phyloP scores from a whole-genome alignment of 345 rosid genomes.

The Eucalyptus guilfoylei region DNA sequence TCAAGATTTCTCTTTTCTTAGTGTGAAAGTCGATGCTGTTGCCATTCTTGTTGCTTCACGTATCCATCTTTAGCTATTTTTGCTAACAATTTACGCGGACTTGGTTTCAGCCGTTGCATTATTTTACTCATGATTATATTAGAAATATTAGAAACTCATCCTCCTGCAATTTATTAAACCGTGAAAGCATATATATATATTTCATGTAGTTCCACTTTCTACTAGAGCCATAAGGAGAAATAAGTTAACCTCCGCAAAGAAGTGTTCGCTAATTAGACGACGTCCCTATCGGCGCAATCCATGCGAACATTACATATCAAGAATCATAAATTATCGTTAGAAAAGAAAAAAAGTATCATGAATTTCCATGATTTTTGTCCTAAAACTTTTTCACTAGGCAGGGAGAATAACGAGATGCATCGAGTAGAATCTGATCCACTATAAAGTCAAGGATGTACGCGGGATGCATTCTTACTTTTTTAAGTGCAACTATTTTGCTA shows the following conservation, averaged over 20 bases:
- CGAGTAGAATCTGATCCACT: background rate
- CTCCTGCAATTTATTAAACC: background rate
- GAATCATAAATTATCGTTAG: background rate
- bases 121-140: background rate
- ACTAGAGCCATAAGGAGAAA: background rate
- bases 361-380: background rate
- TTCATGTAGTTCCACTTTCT: background rate
- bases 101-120: background rate
- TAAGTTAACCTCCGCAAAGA: background rate
- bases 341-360: background rate
- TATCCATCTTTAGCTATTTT: background rate
- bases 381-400: background rate
- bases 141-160: background rate
- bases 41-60: background rate
- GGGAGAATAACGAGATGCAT: background rate
- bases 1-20: background rate
- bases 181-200: background rate
- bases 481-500: background rate
- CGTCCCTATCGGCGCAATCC: background rate
- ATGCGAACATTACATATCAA: background rate
- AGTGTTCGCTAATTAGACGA: background rate
- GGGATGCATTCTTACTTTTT: background rate
- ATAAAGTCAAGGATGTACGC: background rate
- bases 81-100: background rate
- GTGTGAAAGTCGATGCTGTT: background rate